These are phyloP conservation scores for Exutisphaerella laricina DNA, from an alignment of 2,329 filamentous ascomycete genomes.

Conservation along the genomic window DNA sequence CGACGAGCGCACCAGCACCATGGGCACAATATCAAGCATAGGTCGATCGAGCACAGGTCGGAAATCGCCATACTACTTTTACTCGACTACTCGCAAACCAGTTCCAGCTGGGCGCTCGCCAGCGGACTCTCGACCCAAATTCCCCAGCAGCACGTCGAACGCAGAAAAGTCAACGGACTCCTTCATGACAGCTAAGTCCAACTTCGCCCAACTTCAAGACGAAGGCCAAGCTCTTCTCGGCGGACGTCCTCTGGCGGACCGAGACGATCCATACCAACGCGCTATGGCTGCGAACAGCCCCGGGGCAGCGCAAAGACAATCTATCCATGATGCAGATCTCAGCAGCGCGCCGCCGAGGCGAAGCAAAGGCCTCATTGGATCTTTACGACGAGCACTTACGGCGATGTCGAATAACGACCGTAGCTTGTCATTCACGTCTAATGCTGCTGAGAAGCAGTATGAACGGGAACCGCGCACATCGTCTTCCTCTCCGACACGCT, in stretches of 20 bases:
- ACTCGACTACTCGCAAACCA: slow-evolving; percentile 12
- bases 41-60: slow-evolving; percentile 31
- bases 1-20: slow-evolving; percentile 27
- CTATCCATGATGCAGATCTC: background rate
- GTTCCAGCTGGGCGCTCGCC: slow-evolving; percentile 6
- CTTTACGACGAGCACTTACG: slow-evolving; percentile 30
- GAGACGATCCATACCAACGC: slow-evolving; percentile 30
- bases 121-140: background rate
- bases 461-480: slow-evolving; percentile 19
- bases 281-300: slow-evolving; percentile 25
- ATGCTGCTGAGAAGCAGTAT: slow-evolving; percentile 6
- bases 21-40: slow-evolving; percentile 25
- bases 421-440: slow-evolving; percentile 28
- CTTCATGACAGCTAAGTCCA: slow-evolving; percentile 48
- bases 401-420: slow-evolving; percentile 28
- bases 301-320: slow-evolving; percentile 2
- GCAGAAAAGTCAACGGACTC: slow-evolving; percentile 36
- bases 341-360: slow-evolving; percentile 7
- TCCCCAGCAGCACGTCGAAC: slow-evolving; percentile 9
- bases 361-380: slow-evolving; percentile 30
- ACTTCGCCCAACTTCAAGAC: slow-evolving; percentile 45
- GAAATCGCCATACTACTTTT: slow-evolving; percentile 29
- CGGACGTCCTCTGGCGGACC: slow-evolving; percentile 34
- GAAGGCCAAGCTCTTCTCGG: slow-evolving; percentile 51
- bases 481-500: slow-evolving; percentile 24